Percentiles rank a stretch among this genome's conserved stretches.
phyloP scores from a whole-genome alignment of 2,329 filamentous ascomycete genomes.

The Colletotrichum phormii region DNA sequence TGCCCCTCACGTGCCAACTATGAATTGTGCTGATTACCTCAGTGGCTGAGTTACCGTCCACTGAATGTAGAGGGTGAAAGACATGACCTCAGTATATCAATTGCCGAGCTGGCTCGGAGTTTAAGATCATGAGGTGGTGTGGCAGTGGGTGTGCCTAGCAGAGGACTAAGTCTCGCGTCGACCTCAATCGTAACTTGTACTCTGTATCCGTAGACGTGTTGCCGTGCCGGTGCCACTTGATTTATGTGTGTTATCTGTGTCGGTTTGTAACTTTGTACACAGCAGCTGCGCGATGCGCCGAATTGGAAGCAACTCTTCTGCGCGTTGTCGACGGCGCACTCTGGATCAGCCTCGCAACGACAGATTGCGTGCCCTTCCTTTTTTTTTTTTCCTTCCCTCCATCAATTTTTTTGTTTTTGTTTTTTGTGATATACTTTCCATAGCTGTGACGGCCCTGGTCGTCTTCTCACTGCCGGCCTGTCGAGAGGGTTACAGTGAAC shows the following conservation, averaged over 20 bases:
- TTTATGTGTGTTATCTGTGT: neutral
- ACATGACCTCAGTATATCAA: neutral
- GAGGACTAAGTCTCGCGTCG: neutral
- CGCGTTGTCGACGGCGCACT: neutral
- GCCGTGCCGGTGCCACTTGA: no score
- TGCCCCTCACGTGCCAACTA: constrained; percentile 3
- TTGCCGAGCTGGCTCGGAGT: neutral
- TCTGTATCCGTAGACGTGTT: neutral
- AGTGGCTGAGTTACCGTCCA: neutral
- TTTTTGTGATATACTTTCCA: no score
- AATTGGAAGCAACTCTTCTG: neutral
- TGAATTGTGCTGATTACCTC: neutral
- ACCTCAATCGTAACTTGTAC: neutral
- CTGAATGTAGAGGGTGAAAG: neutral
- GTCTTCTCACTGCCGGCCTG: neutral
- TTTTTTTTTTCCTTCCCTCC: no score
- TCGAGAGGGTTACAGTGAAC: neutral
- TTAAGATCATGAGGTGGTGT: neutral
- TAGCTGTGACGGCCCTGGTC: no score
- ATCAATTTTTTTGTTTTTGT: no score
- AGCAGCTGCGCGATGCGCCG: neutral
- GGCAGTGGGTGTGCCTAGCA: neutral
- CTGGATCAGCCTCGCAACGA: neutral
- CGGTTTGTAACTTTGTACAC: neutral
- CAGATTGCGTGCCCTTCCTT: neutral